Evolutionary conservation across 2,329 filamentous ascomycete genomes (phyloP).

Genomic region (Acarospora socialis): DNA sequence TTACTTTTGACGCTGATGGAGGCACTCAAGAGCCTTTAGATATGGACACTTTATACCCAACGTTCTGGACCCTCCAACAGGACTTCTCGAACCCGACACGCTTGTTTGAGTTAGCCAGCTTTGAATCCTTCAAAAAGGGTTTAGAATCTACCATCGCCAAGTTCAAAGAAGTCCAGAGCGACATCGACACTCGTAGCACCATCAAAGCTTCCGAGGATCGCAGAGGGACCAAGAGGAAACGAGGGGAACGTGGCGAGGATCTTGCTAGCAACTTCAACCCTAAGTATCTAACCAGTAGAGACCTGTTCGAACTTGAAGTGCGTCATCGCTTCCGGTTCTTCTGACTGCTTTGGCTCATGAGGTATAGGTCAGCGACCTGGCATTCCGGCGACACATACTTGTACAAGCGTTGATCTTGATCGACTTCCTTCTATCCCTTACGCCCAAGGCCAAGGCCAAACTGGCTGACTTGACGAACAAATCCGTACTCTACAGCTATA

Average conservation of each 20-base stretch:
- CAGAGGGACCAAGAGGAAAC: slow-evolving; percentile 56
- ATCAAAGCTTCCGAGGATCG: slow-evolving; percentile 50
- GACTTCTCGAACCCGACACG: slow-evolving; percentile 81
- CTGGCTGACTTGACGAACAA: slow-evolving; percentile 64
- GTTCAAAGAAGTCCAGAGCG: slow-evolving; percentile 58
- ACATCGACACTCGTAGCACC: slow-evolving; percentile 50
- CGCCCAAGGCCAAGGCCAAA: slow-evolving; percentile 66
- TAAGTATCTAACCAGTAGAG: slow-evolving; percentile 94
- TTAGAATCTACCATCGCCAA: slow-evolving; percentile 51
- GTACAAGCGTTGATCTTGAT: slow-evolving; percentile 90
- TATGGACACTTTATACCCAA: slow-evolving; percentile 63
- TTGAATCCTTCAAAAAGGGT: slow-evolving; percentile 49
- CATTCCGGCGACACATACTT: slow-evolving; percentile 84
- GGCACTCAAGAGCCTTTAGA: slow-evolving; percentile 43
- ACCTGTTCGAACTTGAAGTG: slow-evolving; percentile 91
- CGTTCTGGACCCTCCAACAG: slow-evolving; percentile 89
- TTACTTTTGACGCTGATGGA: slow-evolving; percentile 32
- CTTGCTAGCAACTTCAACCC: slow-evolving; percentile 74
- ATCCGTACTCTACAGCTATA: slow-evolving; percentile 73
- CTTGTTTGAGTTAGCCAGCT: slow-evolving; percentile 57
- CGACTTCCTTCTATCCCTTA: slow-evolving; percentile 88
- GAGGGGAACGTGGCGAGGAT: slow-evolving; percentile 45
- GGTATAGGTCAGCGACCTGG: slow-evolving; percentile 69
- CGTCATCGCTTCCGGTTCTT: slow-evolving; percentile 12
- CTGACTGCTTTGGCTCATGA: slow-evolving; percentile 8